These are phyloP conservation scores for Thalassiosira hispida DNA, from an alignment of 352 stramenopile genomes.

Conservation along the genomic window DNA sequence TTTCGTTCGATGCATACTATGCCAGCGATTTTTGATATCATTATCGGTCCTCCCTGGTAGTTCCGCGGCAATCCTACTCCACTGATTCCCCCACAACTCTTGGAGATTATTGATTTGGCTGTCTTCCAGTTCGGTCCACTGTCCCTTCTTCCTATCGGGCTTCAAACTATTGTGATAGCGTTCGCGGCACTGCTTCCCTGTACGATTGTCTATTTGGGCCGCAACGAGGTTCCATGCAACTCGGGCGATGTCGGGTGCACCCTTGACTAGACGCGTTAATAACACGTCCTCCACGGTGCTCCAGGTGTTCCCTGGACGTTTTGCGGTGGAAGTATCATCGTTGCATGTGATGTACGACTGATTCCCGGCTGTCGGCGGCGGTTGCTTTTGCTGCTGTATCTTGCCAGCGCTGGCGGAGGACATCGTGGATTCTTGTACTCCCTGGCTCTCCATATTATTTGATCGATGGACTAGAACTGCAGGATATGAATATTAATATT, in stretches of 20 bases:
- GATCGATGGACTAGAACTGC: no score
- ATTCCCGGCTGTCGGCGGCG: no score
- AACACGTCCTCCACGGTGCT: slow-evolving; percentile 43
- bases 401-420: no score
- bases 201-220: slow-evolving; percentile 40
- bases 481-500: no score
- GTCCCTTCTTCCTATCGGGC: slow-evolving; percentile 94
- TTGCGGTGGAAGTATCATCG: no score
- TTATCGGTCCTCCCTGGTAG: slow-evolving; percentile 96
- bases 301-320: slow-evolving; percentile 11
- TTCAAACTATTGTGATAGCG: slow-evolving; percentile 96
- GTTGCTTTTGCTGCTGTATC: no score
- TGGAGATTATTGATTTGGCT: slow-evolving; percentile 57
- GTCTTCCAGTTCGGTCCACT: slow-evolving; percentile 86
- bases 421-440: no score
- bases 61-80: slow-evolving; percentile 34
- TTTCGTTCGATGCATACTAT: slow-evolving; percentile 18
- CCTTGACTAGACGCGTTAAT: slow-evolving; percentile 31
- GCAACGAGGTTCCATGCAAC: slow-evolving; percentile 43
- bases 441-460: no score
- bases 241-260: neutral
- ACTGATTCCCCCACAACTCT: slow-evolving; percentile 55
- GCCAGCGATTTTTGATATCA: slow-evolving; percentile 95
- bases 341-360: no score
- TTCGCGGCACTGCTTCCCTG: slow-evolving; percentile 94